Evolutionary conservation across 169 alveolate genomes (phyloP), one percentile per base, ranked within the genome.

Genomic region (Cyclospora cayetanensis): DNA sequence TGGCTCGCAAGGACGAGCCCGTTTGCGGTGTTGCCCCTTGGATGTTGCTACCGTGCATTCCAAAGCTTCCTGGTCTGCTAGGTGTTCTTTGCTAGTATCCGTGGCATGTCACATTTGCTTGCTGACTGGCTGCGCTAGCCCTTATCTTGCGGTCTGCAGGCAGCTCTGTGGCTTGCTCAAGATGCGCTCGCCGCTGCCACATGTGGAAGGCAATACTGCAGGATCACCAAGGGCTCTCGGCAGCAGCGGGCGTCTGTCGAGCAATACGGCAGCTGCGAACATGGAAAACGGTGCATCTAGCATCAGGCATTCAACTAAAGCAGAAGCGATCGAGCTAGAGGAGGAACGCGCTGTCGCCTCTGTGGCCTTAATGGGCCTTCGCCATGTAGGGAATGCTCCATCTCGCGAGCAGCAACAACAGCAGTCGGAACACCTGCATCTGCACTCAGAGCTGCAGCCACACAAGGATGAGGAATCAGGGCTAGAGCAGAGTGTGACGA

Each of bases 311-410:
- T 9, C 29, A 22, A 29, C 70, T 15, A 29, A 20, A 55, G 70
- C 70, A 55, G 70, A 20, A 55, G 70, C 70, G 27, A 7, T 15
- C 9, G 34, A 55, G 70, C 70, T 55, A 29, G 70, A 55, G 29
- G 70, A 55, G n/a, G 70, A 55, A 22, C 70, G 70, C 70, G 70
- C 70, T 55, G 70, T 22, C n/a, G 70, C 70, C n/a, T 20, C 70
- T 55, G 70, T 55, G 27, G 70, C 70, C 29, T 29, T 55, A 9
- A 55, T 55, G 70, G 9, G 70, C n/a, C 70, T 55, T 22, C 70
- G 70, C 34, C 34, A 29, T 22, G 34, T 55, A 20, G 7, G 27
- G 34, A 29, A 9, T 9, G 7, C 70, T 55, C 70, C 29, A 4
- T 22, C 70, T 4, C 70, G 70, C 70, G 34, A 7, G 4, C 31